Evolutionary conservation across 108 stramenopile genomes (phyloP).

Genomic region (Asterionellopsis glacialis): DNA sequence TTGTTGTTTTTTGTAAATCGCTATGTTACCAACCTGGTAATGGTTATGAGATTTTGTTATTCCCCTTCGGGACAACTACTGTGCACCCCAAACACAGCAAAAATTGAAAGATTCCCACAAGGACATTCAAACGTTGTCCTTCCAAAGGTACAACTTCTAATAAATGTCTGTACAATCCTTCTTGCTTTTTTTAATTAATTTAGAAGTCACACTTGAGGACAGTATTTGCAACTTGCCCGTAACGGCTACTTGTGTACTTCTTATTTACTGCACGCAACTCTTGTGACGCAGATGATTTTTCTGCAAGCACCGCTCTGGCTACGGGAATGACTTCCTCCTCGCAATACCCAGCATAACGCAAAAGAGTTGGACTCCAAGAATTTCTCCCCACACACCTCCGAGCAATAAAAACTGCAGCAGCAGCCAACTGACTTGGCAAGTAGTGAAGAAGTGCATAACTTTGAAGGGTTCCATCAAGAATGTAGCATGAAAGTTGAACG

Average conservation of each 20-base stretch:
- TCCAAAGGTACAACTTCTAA: background rate
- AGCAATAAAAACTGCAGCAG: slow-evolving; percentile 89
- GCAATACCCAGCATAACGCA: slow-evolving; percentile 77
- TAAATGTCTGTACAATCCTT: background rate
- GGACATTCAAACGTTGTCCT: too few species aligned
- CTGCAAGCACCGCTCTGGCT: slow-evolving; percentile 59
- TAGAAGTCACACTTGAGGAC: slow-evolving; percentile 37
- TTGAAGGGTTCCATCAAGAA: slow-evolving; percentile 92
- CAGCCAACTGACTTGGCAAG: slow-evolving; percentile 88
- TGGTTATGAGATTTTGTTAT: too few species aligned
- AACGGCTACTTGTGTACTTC: slow-evolving; percentile 78
- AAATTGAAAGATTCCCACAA: too few species aligned
- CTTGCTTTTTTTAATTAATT: background rate
- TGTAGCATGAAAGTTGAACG: slow-evolving; percentile 89
- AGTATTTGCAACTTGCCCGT: slow-evolving; percentile 75
- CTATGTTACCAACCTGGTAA: too few species aligned
- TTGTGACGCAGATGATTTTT: slow-evolving; percentile 43
- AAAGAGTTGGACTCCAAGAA: slow-evolving; percentile 90
- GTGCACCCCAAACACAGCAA: too few species aligned
- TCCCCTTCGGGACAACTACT: too few species aligned
- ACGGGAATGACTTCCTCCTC: slow-evolving; percentile 81
- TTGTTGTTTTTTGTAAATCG: too few species aligned
- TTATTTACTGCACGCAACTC: slow-evolving; percentile 80
- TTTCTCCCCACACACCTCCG: slow-evolving; percentile 77
- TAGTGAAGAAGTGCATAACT: slow-evolving; percentile 86